These are phyloP conservation scores for Populus hybrid DNA, from an alignment of 441 rosid genomes.

Conservation along the genomic window DNA sequence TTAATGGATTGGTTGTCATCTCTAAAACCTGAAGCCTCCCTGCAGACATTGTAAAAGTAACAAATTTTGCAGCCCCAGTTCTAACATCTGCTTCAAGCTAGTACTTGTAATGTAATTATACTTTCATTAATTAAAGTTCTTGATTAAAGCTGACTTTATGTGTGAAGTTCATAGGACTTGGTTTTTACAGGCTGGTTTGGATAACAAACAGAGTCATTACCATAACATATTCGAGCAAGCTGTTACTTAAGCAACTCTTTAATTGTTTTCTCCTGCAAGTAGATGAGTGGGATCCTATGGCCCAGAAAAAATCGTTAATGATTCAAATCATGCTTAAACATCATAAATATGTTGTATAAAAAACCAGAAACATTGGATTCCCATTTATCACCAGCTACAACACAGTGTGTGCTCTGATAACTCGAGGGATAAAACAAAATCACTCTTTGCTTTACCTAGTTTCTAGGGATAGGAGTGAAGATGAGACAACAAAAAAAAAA, in stretches of 20 bases:
- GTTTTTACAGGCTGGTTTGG: background rate
- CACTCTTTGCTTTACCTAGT: too few relatives aligned
- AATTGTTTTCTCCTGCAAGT: background rate
- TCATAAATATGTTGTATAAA: too few relatives aligned
- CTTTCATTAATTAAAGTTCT: constrained; percentile 1
- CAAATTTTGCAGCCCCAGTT: background rate
- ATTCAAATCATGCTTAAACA: too few relatives aligned
- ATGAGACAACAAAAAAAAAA: too few relatives aligned
- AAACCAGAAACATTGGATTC: too few relatives aligned
- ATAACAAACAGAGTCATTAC: background rate
- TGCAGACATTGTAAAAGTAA: constrained; percentile 29
- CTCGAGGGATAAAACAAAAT: too few relatives aligned
- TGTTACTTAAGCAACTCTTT: background rate
- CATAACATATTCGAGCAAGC: background rate
- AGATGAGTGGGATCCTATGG: background rate
- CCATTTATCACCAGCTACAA: too few relatives aligned
- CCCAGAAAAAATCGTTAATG: background rate
- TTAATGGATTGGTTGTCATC: constrained; percentile 71
- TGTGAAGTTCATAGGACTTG: background rate
- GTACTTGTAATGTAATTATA: constrained; percentile 15
- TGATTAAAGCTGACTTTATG: background rate
- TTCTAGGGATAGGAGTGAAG: too few relatives aligned
- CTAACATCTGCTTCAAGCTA: background rate
- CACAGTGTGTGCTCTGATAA: too few relatives aligned
- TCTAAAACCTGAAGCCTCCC: constrained; percentile 35